Evolutionary conservation across 345 rosid genomes (phyloP), one percentile per base, ranked within the genome.

Genomic region (Gossypium arboreum): DNA sequence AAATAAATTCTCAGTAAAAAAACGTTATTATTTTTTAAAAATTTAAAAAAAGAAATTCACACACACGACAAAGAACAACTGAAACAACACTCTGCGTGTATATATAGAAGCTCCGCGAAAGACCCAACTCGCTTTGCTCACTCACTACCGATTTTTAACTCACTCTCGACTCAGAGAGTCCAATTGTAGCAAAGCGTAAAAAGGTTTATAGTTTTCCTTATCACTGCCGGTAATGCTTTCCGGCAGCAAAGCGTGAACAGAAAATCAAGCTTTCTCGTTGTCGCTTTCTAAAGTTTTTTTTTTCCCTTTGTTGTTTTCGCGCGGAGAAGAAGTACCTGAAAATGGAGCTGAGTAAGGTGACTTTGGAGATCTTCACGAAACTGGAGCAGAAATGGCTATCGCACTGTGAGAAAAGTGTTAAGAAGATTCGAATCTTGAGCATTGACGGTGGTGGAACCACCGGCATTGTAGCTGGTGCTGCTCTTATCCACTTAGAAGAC

Each of bases 371-470:
- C 83, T 95, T 95, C 85, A 81, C 89, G 0, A 89, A 90, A 77
- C 94, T 95, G 6, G 99, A 95, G 81, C 97, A 87, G 73, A 86
- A 92, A 82, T 92, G 94, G 97, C 91, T 94, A 44, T 90, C 97
- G 20, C 97, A 92, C 86, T 94, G 89, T 78, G 91, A 88, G 41
- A 34, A 5, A 43, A 61, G 81, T 71, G 4, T 81, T 50, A 86
- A 81, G 85, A 90, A 87, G 83, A 87, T 90, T 6, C 89, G 96
- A 13, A 72, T 93, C 71, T 96, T 95, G 56, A 83, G 93, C 87
- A 90, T 95, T 76, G 99, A 95, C 84, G 97, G 98, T n/a, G 98
- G 97, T 51, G 89, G 94, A 52, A 85, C 92, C 74, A 76, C 88
- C 52, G 79, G 81, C 91, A 85, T 87, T 87, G 89, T 90, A 43